Base-by-base conservation (phyloP, 192 early-diverging fungal species). In the Backusella macrospora region DNA sequence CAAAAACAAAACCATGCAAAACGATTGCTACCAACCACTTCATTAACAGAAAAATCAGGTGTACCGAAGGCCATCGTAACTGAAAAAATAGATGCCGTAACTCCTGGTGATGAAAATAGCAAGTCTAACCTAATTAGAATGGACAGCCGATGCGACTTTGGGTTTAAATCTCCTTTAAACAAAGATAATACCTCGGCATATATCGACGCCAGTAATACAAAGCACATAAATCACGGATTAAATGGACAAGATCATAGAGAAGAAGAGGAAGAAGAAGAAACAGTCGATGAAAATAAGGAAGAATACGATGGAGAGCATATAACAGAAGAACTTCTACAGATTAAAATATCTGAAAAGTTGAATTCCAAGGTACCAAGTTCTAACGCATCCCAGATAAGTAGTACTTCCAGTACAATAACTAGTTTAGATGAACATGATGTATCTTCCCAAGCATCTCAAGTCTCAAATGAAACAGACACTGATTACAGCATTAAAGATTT, bases 21-120 rank as follows among this genome's bases (percentile, higher is more conserved):
- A 12, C 65, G 65, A 40, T 66, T 66, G 18, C n/a, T 66, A 66
- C 65, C 65, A 21, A 66, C 65, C 12, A 21, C 65, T 21, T 38
- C 38, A n/a, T n/a, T 10, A 13, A 42, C 65, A 66, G 34, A 37
- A n/a, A 40, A 37, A 39, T 65, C 64, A 23, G 26, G 18, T 43
- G n/a, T 40, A 3, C 39, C 65, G 16, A 66, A 66, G 18, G 65
- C 18, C 15, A 66, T 39, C 2, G 21, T 66, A n/a, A 66, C 39
- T 8, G 40, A 66, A 12, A 38, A 39, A 40, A 40, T 18, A 66
- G 5, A 12, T 21, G 18, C 12, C 12, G 2, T 38, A 4, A 40
- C 65, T 59, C 21, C 52, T 14, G 45, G 4, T 59, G 21, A 59
- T 26, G 52, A 59, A 13, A 59, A 59, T 12, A 59, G n/a, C 23